Percentiles rank a stretch among this genome's conserved stretches.
These are phyloP conservation scores for Fraxinus cuspidata DNA, from an alignment of 257 asterid species.

Conservation along the genomic window DNA sequence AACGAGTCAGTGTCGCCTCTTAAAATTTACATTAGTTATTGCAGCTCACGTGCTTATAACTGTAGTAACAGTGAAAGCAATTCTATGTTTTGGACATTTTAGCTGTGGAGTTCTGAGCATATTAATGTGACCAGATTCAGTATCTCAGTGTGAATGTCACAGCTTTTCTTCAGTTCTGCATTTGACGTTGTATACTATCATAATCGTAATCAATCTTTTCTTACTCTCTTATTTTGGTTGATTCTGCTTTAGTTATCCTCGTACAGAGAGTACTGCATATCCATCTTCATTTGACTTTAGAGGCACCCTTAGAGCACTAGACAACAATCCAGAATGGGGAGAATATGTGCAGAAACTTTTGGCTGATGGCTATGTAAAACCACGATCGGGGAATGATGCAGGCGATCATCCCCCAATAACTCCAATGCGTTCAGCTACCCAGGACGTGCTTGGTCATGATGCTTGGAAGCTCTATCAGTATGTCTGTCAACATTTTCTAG, in stretches of 20 bases:
- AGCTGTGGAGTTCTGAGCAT: slow-evolving; percentile 3
- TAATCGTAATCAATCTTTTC: slow-evolving; percentile 14
- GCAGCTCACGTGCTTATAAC: not conserved
- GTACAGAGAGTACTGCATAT: slow-evolving; percentile 93
- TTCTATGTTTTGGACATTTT: slow-evolving; percentile 3
- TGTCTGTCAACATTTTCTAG: slow-evolving; percentile 87
- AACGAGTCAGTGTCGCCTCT: not conserved
- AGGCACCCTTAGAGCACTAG: slow-evolving; percentile 71
- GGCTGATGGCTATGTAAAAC: slow-evolving; percentile 61
- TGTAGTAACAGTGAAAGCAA: slow-evolving; percentile 6
- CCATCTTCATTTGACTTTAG: slow-evolving; percentile 86
- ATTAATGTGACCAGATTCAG: slow-evolving; percentile 12
- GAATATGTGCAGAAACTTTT: slow-evolving; percentile 62
- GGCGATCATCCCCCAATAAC: slow-evolving; percentile 98
- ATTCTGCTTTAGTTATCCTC: slow-evolving; percentile 67
- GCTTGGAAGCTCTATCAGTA: slow-evolving; percentile 85
- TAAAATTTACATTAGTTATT: not conserved
- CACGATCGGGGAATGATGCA: slow-evolving; percentile 79
- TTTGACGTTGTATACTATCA: slow-evolving; percentile 11
- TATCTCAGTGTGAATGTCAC: slow-evolving; percentile 17
- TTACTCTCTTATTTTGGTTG: slow-evolving; percentile 26
- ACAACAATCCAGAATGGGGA: slow-evolving; percentile 59
- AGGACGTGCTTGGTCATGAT: slow-evolving; percentile 75
- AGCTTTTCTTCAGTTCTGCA: slow-evolving; percentile 3
- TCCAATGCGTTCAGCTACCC: slow-evolving; percentile 82